A percentile compares a stretch with the other conserved stretches of the same genome.
Evolutionary conservation across 257 asterid species (phyloP).

Genomic region (Salvia hispanica): DNA sequence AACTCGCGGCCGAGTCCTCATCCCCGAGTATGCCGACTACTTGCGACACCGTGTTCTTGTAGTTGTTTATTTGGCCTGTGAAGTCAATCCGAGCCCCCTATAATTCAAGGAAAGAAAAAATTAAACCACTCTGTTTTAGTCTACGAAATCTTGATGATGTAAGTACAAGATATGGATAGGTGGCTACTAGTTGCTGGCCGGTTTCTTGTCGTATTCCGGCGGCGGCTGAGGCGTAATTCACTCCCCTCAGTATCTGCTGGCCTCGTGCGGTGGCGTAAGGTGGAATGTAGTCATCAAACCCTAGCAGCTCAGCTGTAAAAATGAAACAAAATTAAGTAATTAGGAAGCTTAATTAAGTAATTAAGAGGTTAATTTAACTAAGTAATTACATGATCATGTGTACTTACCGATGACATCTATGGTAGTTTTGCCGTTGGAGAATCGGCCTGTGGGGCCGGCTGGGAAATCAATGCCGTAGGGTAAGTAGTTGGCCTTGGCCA

Average conservation of each 20-base stretch:
- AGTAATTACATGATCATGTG: background rate
- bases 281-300: conserved; percentile 60
- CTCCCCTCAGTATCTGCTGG: conserved; percentile 62
- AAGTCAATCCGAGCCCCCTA: conserved; percentile 74
- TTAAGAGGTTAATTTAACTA: no score
- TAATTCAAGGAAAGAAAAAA: background rate
- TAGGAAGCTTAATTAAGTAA: no score
- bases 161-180: background rate
- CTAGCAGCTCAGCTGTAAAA: conserved; percentile 65
- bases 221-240: conserved; percentile 85
- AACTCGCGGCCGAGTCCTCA: conserved; percentile 44
- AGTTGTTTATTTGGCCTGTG: conserved; percentile 64
- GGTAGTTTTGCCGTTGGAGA: conserved; percentile 65
- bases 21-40: conserved; percentile 56
- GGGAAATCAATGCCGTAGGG: conserved; percentile 72
- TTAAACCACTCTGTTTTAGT: background rate
- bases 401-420: conserved; percentile 67
- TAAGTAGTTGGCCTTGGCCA: conserved; percentile 72
- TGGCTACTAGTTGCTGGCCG: conserved; percentile 72
- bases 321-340: background rate
- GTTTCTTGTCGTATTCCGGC: conserved; percentile 87
- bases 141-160: background rate
- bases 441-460: conserved; percentile 68
- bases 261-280: conserved; percentile 64
- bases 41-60: conserved; percentile 70